Base-by-base conservation (phyloP, 2,329 filamentous ascomycete genomes). In the Penicillium sp. region DNA sequence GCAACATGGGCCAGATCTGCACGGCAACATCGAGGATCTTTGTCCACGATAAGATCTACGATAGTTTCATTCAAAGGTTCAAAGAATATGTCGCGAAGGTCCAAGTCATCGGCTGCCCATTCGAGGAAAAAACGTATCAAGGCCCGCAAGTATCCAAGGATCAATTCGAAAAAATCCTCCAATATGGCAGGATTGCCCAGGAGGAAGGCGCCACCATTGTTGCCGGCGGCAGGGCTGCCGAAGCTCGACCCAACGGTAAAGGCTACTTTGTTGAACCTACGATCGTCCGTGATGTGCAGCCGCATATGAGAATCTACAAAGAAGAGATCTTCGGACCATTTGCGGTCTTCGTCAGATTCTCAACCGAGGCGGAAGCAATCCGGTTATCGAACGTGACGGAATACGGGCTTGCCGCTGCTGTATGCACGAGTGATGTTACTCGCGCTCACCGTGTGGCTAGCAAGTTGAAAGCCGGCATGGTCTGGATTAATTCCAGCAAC, bases 251-350 rank as follows among this genome's bases (percentile, higher is more conserved):
- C 3, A 33, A 33, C 32, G 32, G 43, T 10, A 45, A 45, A 21
- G 55, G 55, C 17, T 48, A 26, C 43, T 56, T 51, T 33, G 41
- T 57, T 8, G 40, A 49, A 19, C 51, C 55, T 13, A 56, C 54
- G 7, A 39, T 56, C 12, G 40, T 56, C n/a, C 8, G 37, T 22
- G 45, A 57, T 32, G 35, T 46, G 12, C 28, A 47, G 21, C 21
- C 35, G 12, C 21, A 37, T n/a, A 55, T 57, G 52, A 34, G 39
- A 8, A 53, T 57, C 22, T 53, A 53, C 9, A 40, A 41, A 13
- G 52, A 55, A 44, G 54, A 57, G 40, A 51, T 57, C 13, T 57
- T 57, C 39, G 54, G 54, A 10, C 54, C 54, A 15, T 34, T 45
- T 28, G 43, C 24, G 8, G 33, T 34, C 12, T 17, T 45, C 4